phyloP scores from a whole-genome alignment of 495 filamentous ascomycete species.

The Daldinia caldariorum region DNA sequence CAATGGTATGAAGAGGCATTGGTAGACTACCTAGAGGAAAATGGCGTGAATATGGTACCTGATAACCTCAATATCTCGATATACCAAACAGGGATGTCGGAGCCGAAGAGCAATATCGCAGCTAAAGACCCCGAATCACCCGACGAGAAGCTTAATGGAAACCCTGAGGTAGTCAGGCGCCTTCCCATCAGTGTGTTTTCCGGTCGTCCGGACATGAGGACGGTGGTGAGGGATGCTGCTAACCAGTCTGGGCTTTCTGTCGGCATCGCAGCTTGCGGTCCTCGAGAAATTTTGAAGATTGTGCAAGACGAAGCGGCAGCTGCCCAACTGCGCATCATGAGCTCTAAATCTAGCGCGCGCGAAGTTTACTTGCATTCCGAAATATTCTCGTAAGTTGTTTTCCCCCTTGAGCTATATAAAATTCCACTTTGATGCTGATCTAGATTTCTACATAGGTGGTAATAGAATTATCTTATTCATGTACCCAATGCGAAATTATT shows the following conservation, averaged over 20 bases:
- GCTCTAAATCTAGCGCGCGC: constrained; percentile 45
- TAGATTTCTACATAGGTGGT: constrained; percentile 8
- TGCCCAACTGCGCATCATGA: constrained; percentile 55
- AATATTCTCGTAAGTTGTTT: constrained; percentile 58
- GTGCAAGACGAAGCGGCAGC: constrained; percentile 60
- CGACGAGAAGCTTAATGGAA: constrained; percentile 14
- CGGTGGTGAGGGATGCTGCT: constrained; percentile 46
- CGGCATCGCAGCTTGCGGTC: constrained; percentile 62
- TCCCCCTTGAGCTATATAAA: background rate
- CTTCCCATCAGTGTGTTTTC: constrained; percentile 36
- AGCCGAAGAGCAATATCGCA: constrained; percentile 23
- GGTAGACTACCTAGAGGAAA: constrained; percentile 35
- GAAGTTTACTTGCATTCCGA: constrained; percentile 65
- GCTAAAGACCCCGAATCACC: constrained; percentile 25
- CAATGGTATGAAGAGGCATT: constrained; percentile 49
- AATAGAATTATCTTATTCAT: background rate
- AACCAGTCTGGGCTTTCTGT: constrained; percentile 45
- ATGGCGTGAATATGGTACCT: constrained; percentile 26
- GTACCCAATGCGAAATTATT: background rate
- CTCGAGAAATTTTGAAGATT: constrained; percentile 60
- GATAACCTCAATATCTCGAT: constrained; percentile 36
- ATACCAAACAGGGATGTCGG: constrained; percentile 32
- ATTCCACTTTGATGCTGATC: background rate
- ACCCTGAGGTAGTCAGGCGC: background rate
- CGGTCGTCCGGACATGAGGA: constrained; percentile 53